A percentile compares a stretch with the other conserved stretches of the same genome.
phyloP scores from a whole-genome alignment of 2,329 filamentous ascomycete genomes.

The Monosporascus sp. region DNA sequence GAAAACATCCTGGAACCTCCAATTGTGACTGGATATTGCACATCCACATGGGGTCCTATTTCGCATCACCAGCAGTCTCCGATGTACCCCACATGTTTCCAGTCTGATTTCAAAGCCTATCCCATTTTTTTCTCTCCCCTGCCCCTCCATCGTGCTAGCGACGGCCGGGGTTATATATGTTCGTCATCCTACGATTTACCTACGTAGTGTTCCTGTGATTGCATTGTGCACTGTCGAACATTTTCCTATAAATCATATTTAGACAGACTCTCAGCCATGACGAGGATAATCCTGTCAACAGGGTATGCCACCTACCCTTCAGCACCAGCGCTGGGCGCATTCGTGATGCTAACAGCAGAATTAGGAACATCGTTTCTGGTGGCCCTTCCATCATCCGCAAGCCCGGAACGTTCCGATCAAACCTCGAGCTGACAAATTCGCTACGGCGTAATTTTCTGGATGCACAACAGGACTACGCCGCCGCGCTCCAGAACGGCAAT shows the following conservation, averaged over 20 bases:
- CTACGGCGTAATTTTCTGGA: constrained; percentile 77
- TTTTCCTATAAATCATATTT: too few relatives aligned
- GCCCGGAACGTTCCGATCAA: constrained; percentile 74
- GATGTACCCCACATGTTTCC: neutral
- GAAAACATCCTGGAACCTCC: neutral
- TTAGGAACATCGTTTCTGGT: constrained; percentile 76
- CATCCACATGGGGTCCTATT: neutral
- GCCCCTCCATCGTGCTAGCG: neutral
- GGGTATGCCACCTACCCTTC: constrained; percentile 53
- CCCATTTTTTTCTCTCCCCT: neutral
- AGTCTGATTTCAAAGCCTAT: neutral
- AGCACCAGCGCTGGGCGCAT: neutral
- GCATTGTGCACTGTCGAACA: too few relatives aligned
- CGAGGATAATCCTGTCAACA: constrained; percentile 80
- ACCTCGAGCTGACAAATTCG: constrained; percentile 86
- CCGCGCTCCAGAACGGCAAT: constrained; percentile 16
- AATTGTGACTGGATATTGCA: neutral
- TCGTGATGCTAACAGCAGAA: constrained; percentile 5
- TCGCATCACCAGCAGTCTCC: neutral
- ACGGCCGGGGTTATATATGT: neutral
- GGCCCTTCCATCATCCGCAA: constrained; percentile 81
- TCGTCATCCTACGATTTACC: neutral
- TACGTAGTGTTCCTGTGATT: too few relatives aligned
- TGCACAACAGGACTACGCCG: constrained; percentile 59
- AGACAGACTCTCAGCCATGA: constrained; percentile 37